Evolutionary conservation across 2,329 filamentous ascomycete genomes (phyloP), one percentile per base, ranked within the genome.

Genomic region (Salinomyces thailandicus): DNA sequence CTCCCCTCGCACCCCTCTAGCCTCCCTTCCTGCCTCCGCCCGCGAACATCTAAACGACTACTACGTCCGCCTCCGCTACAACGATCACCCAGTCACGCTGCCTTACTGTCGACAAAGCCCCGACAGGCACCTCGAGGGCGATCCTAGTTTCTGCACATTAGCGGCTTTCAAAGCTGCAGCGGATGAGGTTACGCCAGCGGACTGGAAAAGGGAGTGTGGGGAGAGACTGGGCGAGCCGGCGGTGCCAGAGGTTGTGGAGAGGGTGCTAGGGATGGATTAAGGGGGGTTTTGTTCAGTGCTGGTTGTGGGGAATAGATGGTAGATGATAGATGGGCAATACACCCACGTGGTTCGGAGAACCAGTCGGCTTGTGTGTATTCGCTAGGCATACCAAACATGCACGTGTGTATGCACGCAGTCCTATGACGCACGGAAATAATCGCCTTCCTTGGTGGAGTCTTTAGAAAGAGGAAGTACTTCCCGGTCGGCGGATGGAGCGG

Each of bases 161-260:
- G 79, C 81, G 38, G 85, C 89, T 0, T 98, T 98, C 69, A 96
- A 96, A 62, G 68, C 75, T 35, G 84, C 95, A 37, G 85, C 91
- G 2, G 89, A 96, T 62, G 85, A 85, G 52, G 93, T 83, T 55
- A 91, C 85, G 1, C 91, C 91, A 0, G 66, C 66, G 40, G 73
- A 86, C 57, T 96, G 87, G 89, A 75, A 73, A 52, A 55, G 60
- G 13, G 75, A 74, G 36, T 85, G 80, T 52, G 57, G 61, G 27
- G 61, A 60, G 38, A 78, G 79, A 47, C 48, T 81, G 26, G 73
- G 73, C 29, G 59, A 66, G 42, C 66, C 67, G 2, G 61, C 69
- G 17, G 29, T 49, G 29, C 20, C 19, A 33, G 15, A 28, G 5
- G 29, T 26, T 13, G 16, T 44, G 24, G 37, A 47, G 26, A 32